A percentile compares a stretch with the other conserved stretches of the same genome.
Conservation (phyloP, 1,139 yeast species). For the Yamadazyma taylorii region DNA sequence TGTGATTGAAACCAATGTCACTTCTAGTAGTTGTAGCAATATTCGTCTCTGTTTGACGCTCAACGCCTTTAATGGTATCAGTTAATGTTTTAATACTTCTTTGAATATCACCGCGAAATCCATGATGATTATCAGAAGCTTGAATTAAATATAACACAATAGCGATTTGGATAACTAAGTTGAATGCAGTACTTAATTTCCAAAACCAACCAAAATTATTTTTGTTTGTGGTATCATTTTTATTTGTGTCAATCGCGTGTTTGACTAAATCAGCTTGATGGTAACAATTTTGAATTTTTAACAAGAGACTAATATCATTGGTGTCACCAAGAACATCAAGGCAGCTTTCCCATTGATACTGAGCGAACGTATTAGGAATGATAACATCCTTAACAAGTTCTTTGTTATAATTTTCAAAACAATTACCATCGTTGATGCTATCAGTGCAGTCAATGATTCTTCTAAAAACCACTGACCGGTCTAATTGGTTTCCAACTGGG, state of each 20-base stretch:
- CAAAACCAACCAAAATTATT: too few relatives aligned
- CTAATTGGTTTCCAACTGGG: too few relatives aligned
- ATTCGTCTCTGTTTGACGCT: slow-evolving; percentile 5
- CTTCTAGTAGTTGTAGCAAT: slow-evolving; percentile 3
- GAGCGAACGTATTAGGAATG: slow-evolving; percentile 5
- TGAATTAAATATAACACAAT: slow-evolving; percentile 15
- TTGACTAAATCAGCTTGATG: slow-evolving; percentile 22
- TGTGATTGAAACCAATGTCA: slow-evolving; percentile 7
- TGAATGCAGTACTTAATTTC: too few relatives aligned
- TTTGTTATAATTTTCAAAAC: slow-evolving; percentile 10
- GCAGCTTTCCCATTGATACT: slow-evolving; percentile 12
- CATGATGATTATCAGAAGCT: slow-evolving; percentile 4
- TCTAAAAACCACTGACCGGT: slow-evolving; percentile 9
- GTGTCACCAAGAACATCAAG: slow-evolving; percentile 7
- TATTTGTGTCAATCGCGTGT: slow-evolving; percentile 6
- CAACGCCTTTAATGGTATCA: slow-evolving; percentile 2
- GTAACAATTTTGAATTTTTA: slow-evolving; percentile 25
- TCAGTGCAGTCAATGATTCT: slow-evolving; percentile 20
- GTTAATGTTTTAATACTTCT: neutral
- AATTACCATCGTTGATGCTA: slow-evolving; percentile 14
- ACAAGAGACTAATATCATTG: slow-evolving; percentile 21
- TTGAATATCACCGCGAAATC: slow-evolving; percentile 1
- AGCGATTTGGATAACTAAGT: slow-evolving; percentile 18
- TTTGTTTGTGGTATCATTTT: too few relatives aligned
- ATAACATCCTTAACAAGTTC: slow-evolving; percentile 8